Evolutionary conservation across 345 rosid species (phyloP), one percentile per base, ranked within the genome.

Genomic region (Populus alba): DNA sequence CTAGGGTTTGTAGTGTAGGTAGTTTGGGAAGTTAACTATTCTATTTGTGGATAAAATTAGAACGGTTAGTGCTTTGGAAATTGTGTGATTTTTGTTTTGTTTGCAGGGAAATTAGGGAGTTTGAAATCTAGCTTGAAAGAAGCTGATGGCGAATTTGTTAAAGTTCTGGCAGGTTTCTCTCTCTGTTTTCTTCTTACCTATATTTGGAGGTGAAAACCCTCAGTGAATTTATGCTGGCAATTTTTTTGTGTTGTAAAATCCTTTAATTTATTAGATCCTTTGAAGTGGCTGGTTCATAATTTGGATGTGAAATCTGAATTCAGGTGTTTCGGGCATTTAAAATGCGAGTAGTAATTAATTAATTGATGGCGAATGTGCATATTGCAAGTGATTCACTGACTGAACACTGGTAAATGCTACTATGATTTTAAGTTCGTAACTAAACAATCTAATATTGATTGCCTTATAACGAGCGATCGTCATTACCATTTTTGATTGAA

Each of bases 91-190:
- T 63, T 20, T 10, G 59, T 69, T 25, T 51, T 59, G 39, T 41
- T 55, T 80, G 43, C 85, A 96, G 98, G 73, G 87, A 84, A 83
- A 77, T 63, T 91, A 27, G 82, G 74, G 67, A 88, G 87, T 80
- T 1, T 90, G 84, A 92, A 92, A 87, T 74, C 86, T 67, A 63
- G 85, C 45, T 85, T 92, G 83, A 86, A 91, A 86, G 95, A 90
- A 77, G 95, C 91, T n/a, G 98, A 96, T 78, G 90, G 85, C 78
- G 92, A 89, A 39, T 87, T 91, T 68, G 99, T 94, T 71, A 89
- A 86, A 85, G 91, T 89, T 39, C 79, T 96, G 70, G 87, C 93
- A 86, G 97, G 98, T 92, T 73, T 59, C 66, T 23, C 35, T 37
- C 29, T 39, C 35, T 41, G 13, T 41, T 45, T 29, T 31, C 35